Base-by-base conservation (phyloP, 257 asterid genomes). In the Solanum bukasovii region DNA sequence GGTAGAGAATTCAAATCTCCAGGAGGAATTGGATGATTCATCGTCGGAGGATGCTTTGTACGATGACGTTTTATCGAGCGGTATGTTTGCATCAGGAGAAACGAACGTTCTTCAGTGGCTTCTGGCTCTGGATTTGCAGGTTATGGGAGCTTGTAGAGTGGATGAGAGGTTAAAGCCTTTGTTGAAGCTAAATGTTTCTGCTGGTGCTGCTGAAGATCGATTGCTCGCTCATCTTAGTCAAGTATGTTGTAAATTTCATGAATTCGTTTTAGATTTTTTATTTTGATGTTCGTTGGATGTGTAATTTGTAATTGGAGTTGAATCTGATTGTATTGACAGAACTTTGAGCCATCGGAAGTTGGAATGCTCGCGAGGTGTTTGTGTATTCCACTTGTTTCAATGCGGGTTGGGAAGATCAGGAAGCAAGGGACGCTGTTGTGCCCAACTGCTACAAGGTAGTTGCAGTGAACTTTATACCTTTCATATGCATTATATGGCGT, bases 111-210 rank as follows among this genome's bases (percentile, higher is more conserved):
- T 92, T 84, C 98, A 89, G 77, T 97, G 98, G 98, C 90, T 95
- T 87, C 91, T 91, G 75, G 98, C 98, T 23, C 88, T 97, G 90
- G 99, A 96, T 90, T 91, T 95, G 90, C 99, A 97, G 92, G 94
- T 93, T 59, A 92, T 94, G 91, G 99, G 99, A 61, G 99, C 99
- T 79, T 97, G 99, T 89, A 95, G 99, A 18, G 94, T 93, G 21
- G 99, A 97, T 90, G 99, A 97, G 94, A 94, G 99, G 90, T 90
- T 97, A 93, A 97, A 95, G 91, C 99, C 99, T 74, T 87, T 97
- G 93, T 92, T 97, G 88, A 96, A 97, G 93, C 90, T 97, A 4
- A 95, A 93, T 84, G 93, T 92, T 56, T 91, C 96, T 61, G 83
- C 93, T 13, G 99, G 95, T 14, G 93, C 93, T 14, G 95, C 95